phyloP scores from a whole-genome alignment of 192 early-diverging fungal species.

The Lobosporangium transversale region DNA sequence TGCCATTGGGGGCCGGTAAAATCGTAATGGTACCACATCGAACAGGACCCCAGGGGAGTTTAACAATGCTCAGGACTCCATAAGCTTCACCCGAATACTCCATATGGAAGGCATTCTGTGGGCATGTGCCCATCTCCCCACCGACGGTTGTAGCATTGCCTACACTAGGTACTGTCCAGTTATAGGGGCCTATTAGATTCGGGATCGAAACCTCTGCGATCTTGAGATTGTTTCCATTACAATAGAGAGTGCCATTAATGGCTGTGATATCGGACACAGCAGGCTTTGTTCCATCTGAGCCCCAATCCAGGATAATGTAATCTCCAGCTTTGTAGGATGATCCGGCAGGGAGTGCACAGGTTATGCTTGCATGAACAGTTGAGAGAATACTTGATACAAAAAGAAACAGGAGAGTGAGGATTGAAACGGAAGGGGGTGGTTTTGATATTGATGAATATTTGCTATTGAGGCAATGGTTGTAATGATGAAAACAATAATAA shows the following conservation, averaged over 20 bases:
- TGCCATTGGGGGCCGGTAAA: conserved; percentile 24
- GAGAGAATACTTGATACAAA: background rate
- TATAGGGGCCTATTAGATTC: conserved; percentile 12
- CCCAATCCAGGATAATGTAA: conserved; percentile 27
- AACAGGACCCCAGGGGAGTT: conserved; percentile 33
- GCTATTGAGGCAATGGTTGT: too few relatives aligned
- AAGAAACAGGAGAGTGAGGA: background rate
- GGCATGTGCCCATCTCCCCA: conserved; percentile 18
- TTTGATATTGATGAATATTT: too few relatives aligned
- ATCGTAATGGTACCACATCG: conserved; percentile 40
- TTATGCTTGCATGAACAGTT: conserved; percentile 17
- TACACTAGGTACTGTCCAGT: conserved; percentile 38
- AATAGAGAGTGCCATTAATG: conserved; percentile 30
- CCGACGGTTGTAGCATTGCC: conserved; percentile 40
- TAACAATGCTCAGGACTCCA: conserved; percentile 4
- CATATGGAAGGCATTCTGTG: conserved; percentile 36
- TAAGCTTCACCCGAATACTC: conserved; percentile 22
- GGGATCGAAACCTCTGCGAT: conserved; percentile 28
- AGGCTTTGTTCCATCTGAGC: conserved; percentile 17
- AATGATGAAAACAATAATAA: too few relatives aligned
- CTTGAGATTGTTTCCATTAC: conserved; percentile 19
- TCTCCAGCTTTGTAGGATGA: conserved; percentile 43
- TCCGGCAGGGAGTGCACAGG: conserved; percentile 37
- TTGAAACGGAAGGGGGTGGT: background rate
- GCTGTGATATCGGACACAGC: conserved; percentile 17